phyloP scores from a whole-genome alignment of 2,329 filamentous ascomycete species.

The Epichloe elymi region DNA sequence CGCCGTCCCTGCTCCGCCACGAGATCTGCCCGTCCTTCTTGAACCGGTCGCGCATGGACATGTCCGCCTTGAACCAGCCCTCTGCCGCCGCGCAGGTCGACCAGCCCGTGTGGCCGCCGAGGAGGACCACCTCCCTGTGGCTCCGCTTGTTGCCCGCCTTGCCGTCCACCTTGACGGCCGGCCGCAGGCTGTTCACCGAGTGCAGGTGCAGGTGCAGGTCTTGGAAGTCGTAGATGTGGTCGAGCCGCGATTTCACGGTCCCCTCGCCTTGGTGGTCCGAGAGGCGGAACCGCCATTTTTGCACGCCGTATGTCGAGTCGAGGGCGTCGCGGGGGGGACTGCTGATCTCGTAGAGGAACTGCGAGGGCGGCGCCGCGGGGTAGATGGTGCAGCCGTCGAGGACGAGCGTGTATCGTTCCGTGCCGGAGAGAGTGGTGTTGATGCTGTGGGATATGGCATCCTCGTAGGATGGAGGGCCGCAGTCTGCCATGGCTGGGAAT shows the following conservation, averaged over 20 bases:
- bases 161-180: conserved; percentile 11
- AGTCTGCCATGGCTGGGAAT: background rate
- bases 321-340: conserved; percentile 9
- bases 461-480: conserved; percentile 1
- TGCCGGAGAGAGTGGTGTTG: background rate
- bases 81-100: conserved; percentile 11
- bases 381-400: conserved; percentile 12
- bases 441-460: background rate
- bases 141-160: conserved; percentile 11
- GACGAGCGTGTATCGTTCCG: conserved; percentile 7
- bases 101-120: conserved; percentile 7
- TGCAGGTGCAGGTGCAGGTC: background rate
- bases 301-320: conserved; percentile 10
- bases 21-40: conserved; percentile 11
- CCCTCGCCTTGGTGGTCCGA: conserved; percentile 6
- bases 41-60: conserved; percentile 10
- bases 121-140: conserved; percentile 10
- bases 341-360: conserved; percentile 14
- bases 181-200: background rate
- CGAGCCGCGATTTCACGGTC: conserved; percentile 9
- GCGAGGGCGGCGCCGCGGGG: conserved; percentile 8
- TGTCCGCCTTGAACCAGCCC: conserved; percentile 12
- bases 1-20: conserved; percentile 13
- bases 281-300: conserved; percentile 15
- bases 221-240: conserved; percentile 19